Evolutionary conservation across 1,284 basidiomycete genomes (phyloP).

Genomic region (Ustilago hordei): DNA sequence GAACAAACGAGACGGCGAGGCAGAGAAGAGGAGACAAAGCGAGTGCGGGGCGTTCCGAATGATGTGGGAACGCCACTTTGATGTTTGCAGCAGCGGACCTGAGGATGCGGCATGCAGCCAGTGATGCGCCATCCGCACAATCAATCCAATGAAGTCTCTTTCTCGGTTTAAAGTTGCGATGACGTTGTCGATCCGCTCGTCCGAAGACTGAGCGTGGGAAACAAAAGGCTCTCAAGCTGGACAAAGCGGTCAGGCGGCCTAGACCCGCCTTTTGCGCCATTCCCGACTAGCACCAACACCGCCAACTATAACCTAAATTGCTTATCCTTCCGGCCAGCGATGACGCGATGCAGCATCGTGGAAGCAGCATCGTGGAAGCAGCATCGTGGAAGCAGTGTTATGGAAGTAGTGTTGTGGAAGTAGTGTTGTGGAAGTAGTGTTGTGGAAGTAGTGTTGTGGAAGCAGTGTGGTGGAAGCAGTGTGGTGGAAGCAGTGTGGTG

Average conservation of each 20-base stretch:
- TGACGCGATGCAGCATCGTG: not conserved
- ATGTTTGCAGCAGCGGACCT: not conserved
- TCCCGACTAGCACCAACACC: not conserved
- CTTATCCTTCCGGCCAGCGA: not conserved
- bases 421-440: too few relatives aligned
- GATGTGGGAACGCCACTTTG: not conserved
- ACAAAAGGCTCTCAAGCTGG: not conserved
- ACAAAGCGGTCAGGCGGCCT: not conserved
- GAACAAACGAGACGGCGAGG: not conserved
- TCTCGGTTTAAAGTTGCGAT: not conserved
- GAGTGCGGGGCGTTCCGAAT: constrained; percentile 1
- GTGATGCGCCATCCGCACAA: not conserved
- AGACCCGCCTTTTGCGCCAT: not conserved
- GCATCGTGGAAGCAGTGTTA: too few relatives aligned
- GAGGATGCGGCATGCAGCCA: not conserved
- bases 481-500: not conserved
- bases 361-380: not conserved
- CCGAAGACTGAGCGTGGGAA: constrained; percentile 6
- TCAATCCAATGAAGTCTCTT: not conserved
- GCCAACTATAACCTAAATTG: not conserved
- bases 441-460: too few relatives aligned
- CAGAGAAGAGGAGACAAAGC: not conserved
- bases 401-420: not conserved
- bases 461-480: too few relatives aligned
- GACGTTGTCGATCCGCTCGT: not conserved